These are phyloP conservation scores for Chalara sp. DNA, from an alignment of 2,329 filamentous ascomycete species.

Conservation along the genomic window DNA sequence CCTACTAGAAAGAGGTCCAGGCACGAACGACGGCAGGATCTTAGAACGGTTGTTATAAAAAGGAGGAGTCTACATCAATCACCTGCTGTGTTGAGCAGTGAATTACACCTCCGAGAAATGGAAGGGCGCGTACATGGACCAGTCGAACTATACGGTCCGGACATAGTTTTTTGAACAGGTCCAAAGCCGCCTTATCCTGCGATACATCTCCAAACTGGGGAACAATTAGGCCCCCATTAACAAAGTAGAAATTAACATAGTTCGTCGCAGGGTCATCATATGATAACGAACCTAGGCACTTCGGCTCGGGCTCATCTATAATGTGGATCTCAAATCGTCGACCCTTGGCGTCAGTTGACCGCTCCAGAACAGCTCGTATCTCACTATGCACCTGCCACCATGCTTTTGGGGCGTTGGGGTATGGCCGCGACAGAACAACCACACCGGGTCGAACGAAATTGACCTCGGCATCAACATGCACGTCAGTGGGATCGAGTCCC, in stretches of 20 bases:
- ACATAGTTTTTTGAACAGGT: neutral
- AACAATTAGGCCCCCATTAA: neutral
- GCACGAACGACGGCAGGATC: too few relatives aligned
- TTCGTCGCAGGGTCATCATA: neutral
- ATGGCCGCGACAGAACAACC: neutral
- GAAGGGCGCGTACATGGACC: neutral
- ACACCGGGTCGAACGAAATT: neutral
- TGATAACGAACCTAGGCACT: neutral
- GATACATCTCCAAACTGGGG: neutral
- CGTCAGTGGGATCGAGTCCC: neutral
- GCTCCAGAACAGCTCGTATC: neutral
- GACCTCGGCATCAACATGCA: neutral
- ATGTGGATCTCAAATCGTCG: neutral
- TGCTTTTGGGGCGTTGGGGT: neutral
- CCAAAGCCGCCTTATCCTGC: neutral
- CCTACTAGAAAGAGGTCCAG: too few relatives aligned
- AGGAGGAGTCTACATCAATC: too few relatives aligned
- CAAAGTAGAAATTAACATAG: neutral
- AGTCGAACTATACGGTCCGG: neutral
- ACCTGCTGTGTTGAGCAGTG: neutral
- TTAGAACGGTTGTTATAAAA: too few relatives aligned
- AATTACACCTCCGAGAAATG: neutral
- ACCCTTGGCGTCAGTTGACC: neutral
- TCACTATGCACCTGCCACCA: neutral
- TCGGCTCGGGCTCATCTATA: neutral